Conservation (phyloP, 768 basidiomycete species). For the Tricholoma sp. region DNA sequence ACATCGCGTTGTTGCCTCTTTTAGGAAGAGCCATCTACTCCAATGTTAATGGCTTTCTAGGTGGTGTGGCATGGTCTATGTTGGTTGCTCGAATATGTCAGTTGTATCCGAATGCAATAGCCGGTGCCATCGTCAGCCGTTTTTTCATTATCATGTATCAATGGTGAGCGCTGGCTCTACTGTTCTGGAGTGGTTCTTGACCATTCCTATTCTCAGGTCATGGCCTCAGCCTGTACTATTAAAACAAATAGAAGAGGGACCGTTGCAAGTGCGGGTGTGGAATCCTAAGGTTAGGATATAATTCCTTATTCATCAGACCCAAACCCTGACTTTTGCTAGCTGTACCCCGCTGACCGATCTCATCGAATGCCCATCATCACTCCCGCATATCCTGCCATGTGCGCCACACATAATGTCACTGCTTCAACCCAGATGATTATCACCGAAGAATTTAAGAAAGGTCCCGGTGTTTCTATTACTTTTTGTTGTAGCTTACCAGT, state of each 20-base stretch:
- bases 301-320: neutral
- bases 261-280: constrained; percentile 92
- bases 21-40: constrained; percentile 94
- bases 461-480: constrained; percentile 29
- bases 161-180: constrained; percentile 54
- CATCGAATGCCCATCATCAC: constrained; percentile 99
- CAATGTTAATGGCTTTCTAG: constrained; percentile 95
- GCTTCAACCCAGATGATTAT: constrained; percentile 94
- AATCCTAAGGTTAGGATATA: constrained; percentile 73
- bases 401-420: constrained; percentile 97
- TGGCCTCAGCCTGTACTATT: constrained; percentile 99
- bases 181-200: neutral
- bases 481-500: constrained; percentile 7
- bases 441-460: constrained; percentile 93
- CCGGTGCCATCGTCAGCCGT: constrained; percentile 92
- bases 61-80: constrained; percentile 98
- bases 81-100: constrained; percentile 99
- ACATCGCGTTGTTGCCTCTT: neutral
- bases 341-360: constrained; percentile 88
- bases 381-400: constrained; percentile 98
- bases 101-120: constrained; percentile 90
- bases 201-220: constrained; percentile 49
- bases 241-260: constrained; percentile 95
- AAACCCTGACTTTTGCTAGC: constrained; percentile 31
- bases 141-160: constrained; percentile 99